Evolutionary conservation across 768 basidiomycete genomes (phyloP).

Genomic region (Neoboletus subvelutipes): DNA sequence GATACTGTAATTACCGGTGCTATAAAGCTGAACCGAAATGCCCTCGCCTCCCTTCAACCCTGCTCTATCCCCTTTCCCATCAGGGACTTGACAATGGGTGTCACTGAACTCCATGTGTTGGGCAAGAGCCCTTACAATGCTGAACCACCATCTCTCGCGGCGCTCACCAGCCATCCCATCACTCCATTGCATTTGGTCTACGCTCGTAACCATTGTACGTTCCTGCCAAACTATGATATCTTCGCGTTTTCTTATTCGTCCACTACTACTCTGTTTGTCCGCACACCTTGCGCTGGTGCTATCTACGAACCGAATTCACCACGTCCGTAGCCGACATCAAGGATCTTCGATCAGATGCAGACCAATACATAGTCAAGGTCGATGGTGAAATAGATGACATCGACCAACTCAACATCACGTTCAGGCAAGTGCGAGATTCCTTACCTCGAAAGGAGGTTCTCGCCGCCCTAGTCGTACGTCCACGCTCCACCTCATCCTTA

Average conservation of each 20-base stretch:
- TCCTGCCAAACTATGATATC: slow-evolving; percentile 31
- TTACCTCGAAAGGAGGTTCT: slow-evolving; percentile 36
- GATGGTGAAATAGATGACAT: slow-evolving; percentile 26
- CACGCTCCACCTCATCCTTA: background rate
- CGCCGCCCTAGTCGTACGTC: slow-evolving; percentile 55
- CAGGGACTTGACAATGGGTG: slow-evolving; percentile 19
- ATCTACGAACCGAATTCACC: background rate
- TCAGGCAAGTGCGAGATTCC: slow-evolving; percentile 13
- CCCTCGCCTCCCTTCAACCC: background rate
- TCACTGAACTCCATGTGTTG: slow-evolving; percentile 17
- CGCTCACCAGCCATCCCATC: slow-evolving; percentile 42
- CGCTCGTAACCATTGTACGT: slow-evolving; percentile 69
- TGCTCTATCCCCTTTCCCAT: too few species aligned
- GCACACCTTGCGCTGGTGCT: background rate
- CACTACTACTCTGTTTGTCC: background rate
- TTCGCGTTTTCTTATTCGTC: background rate
- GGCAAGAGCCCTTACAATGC: slow-evolving; percentile 61
- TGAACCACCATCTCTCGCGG: slow-evolving; percentile 60
- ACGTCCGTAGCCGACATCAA: slow-evolving; percentile 29
- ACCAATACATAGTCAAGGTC: slow-evolving; percentile 27
- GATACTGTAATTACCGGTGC: background rate
- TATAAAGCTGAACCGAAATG: slow-evolving; percentile 2
- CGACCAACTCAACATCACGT: slow-evolving; percentile 18
- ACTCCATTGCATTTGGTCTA: slow-evolving; percentile 69
- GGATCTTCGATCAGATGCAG: slow-evolving; percentile 17